Base-by-base conservation (phyloP, 345 rosid genomes). In the Sonneratia caseolaris region DNA sequence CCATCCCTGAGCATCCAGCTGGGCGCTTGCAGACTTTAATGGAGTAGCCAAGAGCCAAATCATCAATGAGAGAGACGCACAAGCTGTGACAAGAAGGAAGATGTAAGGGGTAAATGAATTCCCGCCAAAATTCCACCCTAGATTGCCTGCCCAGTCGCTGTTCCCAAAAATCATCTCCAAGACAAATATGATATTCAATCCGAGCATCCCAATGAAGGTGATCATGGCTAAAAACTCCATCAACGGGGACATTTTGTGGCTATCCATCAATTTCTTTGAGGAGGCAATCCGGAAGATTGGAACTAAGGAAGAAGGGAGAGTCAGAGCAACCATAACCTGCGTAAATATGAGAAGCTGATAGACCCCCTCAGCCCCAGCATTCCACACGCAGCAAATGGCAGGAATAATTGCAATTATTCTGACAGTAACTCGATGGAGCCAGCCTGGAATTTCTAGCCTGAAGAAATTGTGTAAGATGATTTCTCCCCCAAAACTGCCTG, bases 21-120 rank as follows among this genome's bases (percentile, higher is more conserved):
- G 74, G 69, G 83, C 76, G 76, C 82, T 91, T 5, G 86, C 87
- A 68, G 99, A 92, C 78, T 88, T 96, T 80, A 96, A 79, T 0
- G 99, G 98, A 12, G 92, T 91, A 35, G 94, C 91, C 48, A 84
- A 86, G 65, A 96, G 84, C 99, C 98, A 90, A 38, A 96, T 89
- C 90, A 85, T 90, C 84, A 92, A 68, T 80, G 87, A 84, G 69
- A 91, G 83, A 70, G 98, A 89, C 21, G 85, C 84, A 85, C 80
- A 82, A 78, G 91, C 86, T 49, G 86, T 83, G 64, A 81, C 72
- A 68, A 89, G 90, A 80, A 96, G 87, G 61, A 83, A 73, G 61
- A 81, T 72, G 78, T 86, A 92, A 47, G 88, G 83, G 19, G 82
- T 35, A 16, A 91, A 82, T 55, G 84, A 75, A 77, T 85, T 80